Evolutionary conservation across 371 early-diverging fungal genomes (phyloP), one percentile per base, ranked within the genome.

Genomic region (Sporodiniella umbellata): DNA sequence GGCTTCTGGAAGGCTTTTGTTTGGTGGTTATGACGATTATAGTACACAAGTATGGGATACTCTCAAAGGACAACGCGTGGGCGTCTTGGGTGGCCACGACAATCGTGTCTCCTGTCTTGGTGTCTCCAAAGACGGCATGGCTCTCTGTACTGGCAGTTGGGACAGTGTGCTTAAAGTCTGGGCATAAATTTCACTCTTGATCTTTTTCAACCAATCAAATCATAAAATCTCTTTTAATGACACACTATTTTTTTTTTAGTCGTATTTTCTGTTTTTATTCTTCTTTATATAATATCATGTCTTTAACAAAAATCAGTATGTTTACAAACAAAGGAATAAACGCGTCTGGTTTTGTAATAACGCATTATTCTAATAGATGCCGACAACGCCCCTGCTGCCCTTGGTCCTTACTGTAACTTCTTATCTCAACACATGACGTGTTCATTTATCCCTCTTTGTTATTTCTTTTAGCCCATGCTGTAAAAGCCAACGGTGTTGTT

Each of bases 31-130:
- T 61, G 98, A 98, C 62, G 97, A 98, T 70, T 96, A 89, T 63
- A 96, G 93, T 70, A 91, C 93, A 81, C 95, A 96, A 58, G 97
- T 95, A 4, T 98, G 98, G 98, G 98, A 98, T 69, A 94, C 95
- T 12, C 80, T 98, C 43, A 92, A 92, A 68, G 93, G 92, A 42
- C 92, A 96, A 44, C 83, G 95, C 48, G 94, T 96, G 19, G 96
- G 96, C 39, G 91, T 94, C 1, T 68, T 98, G 54, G 85, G 93
- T 35, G 89, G 88, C n/a, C 98, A 98, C 68, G 98, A 97, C 45
- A 97, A 98, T 78, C 86, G 98, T 35, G 98, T 98, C 14, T 90
- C 91, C 56, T 97, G 97, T 68, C 70, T 98, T 31, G 98, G 98
- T 40, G 94, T 98, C 2, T 87, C 93, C 1, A 83, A 83, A 44